Base-by-base conservation (phyloP, 331 rosid species). In the Rosa hybrid region DNA sequence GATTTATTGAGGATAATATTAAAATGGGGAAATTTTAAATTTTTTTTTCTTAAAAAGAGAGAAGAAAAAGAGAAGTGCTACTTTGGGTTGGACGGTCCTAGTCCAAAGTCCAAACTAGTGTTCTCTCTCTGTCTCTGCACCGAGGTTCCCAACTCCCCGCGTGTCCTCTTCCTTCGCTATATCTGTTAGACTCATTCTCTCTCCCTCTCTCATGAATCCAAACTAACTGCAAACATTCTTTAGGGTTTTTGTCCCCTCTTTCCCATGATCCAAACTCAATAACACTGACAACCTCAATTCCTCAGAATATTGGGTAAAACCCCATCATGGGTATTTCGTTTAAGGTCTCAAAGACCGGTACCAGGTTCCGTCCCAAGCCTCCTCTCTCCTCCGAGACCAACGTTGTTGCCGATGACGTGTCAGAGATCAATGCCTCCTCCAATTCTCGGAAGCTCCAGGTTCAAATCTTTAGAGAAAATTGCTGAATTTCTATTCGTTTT, bases 301-400 rank as follows among this genome's bases (percentile, higher is more conserved):
- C 81, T 72, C 57, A 17, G 51, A 39, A 48, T 3, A 48, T 23
- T 42, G 44, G 34, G 59, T 49, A 6, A 56, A 39, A 6, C 56
- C 70, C 62, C 46, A 34, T 42, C 16, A 92, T 95, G 99, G 99
- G 98, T 34, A 86, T 95, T 64, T 92, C 99, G 72, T 95, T 95
- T 85, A 95, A 91, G 88, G 91, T 95, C 71, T 92, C 99, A 38
- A 90, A 84, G 73, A 90, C 82, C 56, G 99, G 99, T 78, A 82
- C 83, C 17, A 86, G 96, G 89, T 95, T 83, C 86, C 94, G 88
- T 69, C 86, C 94, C 63, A 91, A 89, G 71, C 86, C 89, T 45
- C 79, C 77, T 76, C 86, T 72, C 57, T 88, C 84, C 16, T 49
- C 90, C n/a, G 86, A 78, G 53, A 42, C 84, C 86, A 63, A 75